phyloP scores from a whole-genome alignment of 2,329 filamentous ascomycete genomes.

The Microdochium nivale region DNA sequence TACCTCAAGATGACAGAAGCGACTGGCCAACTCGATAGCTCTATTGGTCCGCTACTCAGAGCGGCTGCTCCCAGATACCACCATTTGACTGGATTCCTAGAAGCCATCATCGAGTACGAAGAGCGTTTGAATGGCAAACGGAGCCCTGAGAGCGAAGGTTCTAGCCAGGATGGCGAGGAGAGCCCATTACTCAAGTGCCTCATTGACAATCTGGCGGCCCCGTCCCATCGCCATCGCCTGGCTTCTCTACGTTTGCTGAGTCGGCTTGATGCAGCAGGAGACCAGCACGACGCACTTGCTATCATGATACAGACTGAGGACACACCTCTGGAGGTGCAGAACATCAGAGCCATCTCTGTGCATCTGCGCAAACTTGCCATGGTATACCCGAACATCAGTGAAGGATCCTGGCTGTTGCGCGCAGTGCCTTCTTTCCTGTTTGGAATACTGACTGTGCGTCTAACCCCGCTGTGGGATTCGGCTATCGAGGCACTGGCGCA shows the following conservation, averaged over 20 bases:
- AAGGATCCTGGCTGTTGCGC: conserved; percentile 56
- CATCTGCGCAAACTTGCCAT: conserved; percentile 70
- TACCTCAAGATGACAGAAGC: conserved; percentile 59
- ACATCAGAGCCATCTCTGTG: conserved; percentile 71
- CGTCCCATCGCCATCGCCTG: conserved; percentile 66
- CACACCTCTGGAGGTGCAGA: conserved; percentile 68
- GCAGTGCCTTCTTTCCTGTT: conserved; percentile 79
- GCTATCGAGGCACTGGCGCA: conserved; percentile 66
- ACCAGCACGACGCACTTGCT: conserved; percentile 41
- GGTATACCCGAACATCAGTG: conserved; percentile 49
- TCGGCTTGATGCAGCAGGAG: conserved; percentile 42
- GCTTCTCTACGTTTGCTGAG: conserved; percentile 65
- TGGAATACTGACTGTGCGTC: conserved; percentile 76
- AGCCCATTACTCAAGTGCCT: conserved; percentile 57
- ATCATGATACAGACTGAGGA: conserved; percentile 75
- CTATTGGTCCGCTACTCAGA: conserved; percentile 57
- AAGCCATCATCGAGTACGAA: conserved; percentile 52
- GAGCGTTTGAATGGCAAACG: conserved; percentile 14
- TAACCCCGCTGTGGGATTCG: conserved; percentile 84
- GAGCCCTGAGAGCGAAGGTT: conserved; percentile 18
- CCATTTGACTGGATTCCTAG: conserved; percentile 56
- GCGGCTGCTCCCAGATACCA: conserved; percentile 59
- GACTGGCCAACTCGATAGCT: conserved; percentile 46
- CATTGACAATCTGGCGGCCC: conserved; percentile 63
- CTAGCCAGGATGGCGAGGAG: conserved; percentile 43